phyloP scores from a whole-genome alignment of 1,284 basidiomycete species.

The Cutaneotrichosporon cavernicola region DNA sequence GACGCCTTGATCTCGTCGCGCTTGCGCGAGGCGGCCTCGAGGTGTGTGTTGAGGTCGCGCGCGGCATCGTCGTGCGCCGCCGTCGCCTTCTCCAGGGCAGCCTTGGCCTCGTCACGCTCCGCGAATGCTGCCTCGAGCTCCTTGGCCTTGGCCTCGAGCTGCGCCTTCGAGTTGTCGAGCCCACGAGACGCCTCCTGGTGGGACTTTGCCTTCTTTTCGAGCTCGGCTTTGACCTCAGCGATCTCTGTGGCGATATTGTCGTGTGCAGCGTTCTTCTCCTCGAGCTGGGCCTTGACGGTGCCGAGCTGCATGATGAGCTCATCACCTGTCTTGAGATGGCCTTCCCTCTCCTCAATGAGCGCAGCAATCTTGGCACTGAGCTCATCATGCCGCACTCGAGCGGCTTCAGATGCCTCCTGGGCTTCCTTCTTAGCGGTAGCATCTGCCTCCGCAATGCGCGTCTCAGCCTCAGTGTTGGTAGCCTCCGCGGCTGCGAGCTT shows the following conservation, averaged over 20 bases:
- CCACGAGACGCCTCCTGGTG: conserved; percentile 11
- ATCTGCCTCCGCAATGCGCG: neutral
- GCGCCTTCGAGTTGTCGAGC: conserved; percentile 4
- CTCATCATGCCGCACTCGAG: conserved; percentile 12
- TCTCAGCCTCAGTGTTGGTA: conserved; percentile 5
- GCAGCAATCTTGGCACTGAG: conserved; percentile 3
- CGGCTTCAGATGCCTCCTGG: conserved; percentile 6
- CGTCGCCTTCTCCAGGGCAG: conserved; percentile 10
- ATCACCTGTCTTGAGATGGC: neutral
- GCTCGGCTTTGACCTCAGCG: conserved; percentile 1
- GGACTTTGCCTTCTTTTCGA: conserved; percentile 8
- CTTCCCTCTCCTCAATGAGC: conserved; percentile 10
- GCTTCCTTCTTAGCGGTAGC: neutral
- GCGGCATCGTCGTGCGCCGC: conserved; percentile 12
- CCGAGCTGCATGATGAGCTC: neutral
- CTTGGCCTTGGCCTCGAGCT: conserved; percentile 12
- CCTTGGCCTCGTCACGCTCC: conserved; percentile 8
- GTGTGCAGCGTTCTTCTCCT: conserved; percentile 1
- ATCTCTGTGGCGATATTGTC: neutral
- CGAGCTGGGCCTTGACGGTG: neutral
- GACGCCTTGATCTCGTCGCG: conserved; percentile 4
- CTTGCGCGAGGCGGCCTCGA: neutral
- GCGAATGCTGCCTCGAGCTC: neutral
- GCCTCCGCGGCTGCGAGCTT: neutral
- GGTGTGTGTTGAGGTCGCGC: conserved; percentile 20